Evolutionary conservation across 495 filamentous ascomycete species (phyloP).

Genomic region (Aspergillus funiculosus): DNA sequence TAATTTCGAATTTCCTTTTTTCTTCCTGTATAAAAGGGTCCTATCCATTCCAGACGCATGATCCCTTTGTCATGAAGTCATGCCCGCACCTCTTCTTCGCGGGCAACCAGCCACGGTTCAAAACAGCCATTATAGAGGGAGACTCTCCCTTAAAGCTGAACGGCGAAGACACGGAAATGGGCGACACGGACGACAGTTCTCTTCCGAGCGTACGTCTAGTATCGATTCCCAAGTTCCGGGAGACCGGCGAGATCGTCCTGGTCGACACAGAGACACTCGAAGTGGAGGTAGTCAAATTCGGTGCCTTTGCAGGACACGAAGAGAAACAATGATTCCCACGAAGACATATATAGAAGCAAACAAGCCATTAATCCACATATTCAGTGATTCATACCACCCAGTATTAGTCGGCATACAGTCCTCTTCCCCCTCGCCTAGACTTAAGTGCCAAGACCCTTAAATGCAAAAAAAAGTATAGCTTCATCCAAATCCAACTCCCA

Average conservation of each 20-base stretch:
- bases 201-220: constrained; percentile 69
- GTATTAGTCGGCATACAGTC: no score
- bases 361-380: constrained; percentile 3
- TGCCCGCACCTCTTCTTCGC: constrained; percentile 91
- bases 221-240: constrained; percentile 71
- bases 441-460: constrained; percentile 20
- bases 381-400: no score
- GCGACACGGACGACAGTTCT: constrained; percentile 38
- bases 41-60: constrained; percentile 88
- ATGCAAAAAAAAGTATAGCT: constrained; percentile 1
- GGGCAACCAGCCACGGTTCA: constrained; percentile 80
- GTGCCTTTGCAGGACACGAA: constrained; percentile 43
- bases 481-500: not conserved
- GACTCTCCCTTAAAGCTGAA: constrained; percentile 30
- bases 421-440: no score
- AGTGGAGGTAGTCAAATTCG: constrained; percentile 63
- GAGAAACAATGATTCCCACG: constrained; percentile 32
- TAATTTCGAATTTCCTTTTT: not conserved
- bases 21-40: constrained; percentile 56
- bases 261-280: constrained; percentile 82
- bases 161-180: constrained; percentile 38
- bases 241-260: constrained; percentile 76
- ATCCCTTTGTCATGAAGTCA: constrained; percentile 75
- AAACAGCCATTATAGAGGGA: constrained; percentile 64
- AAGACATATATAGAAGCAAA: not conserved